These are phyloP conservation scores for Syzygium jambos DNA, from an alignment of 345 rosid genomes.

Conservation along the genomic window DNA sequence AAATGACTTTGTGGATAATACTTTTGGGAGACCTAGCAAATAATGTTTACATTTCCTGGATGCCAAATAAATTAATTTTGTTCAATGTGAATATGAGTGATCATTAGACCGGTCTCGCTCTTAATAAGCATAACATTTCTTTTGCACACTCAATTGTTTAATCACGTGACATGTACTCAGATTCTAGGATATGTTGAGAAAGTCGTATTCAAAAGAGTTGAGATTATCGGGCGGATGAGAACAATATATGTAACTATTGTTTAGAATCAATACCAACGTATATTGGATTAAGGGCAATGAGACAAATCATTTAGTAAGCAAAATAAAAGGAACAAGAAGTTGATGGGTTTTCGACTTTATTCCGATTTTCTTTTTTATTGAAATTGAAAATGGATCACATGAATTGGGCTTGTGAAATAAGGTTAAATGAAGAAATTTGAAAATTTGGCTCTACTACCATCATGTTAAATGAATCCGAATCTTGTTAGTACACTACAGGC, in stretches of 20 bases:
- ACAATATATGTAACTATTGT: not conserved
- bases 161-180: not conserved
- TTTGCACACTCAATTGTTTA: not conserved
- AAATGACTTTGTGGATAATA: not conserved
- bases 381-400: no score
- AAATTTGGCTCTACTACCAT: no score
- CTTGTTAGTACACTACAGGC: no score
- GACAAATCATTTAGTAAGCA: not conserved
- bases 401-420: no score
- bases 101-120: not conserved
- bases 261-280: not conserved
- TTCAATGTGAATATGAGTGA: not conserved
- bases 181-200: not conserved
- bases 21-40: not conserved
- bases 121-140: not conserved
- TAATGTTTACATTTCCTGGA: not conserved
- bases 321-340: not conserved
- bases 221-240: not conserved
- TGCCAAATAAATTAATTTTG: not conserved
- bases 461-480: no score
- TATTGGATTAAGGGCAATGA: not conserved
- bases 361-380: not conserved
- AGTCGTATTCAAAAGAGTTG: not conserved
- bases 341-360: not conserved
- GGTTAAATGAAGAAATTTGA: no score